These are phyloP conservation scores for Brassica nigra DNA, from an alignment of 345 rosid species.

Conservation along the genomic window DNA sequence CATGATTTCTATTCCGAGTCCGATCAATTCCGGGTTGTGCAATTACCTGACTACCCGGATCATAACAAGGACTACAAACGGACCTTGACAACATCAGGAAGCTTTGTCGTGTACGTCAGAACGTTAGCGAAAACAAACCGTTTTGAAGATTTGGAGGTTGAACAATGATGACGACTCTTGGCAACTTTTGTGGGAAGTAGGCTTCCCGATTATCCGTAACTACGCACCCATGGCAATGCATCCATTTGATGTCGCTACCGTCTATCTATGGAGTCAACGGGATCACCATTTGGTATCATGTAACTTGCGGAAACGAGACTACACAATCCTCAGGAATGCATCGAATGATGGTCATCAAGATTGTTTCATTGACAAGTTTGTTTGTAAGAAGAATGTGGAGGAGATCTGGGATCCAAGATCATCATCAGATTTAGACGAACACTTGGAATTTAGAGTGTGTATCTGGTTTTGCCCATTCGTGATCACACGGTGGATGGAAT, in stretches of 20 bases:
- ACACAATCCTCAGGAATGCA: background rate
- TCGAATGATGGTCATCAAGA: background rate
- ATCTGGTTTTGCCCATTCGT: background rate
- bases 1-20: slow-evolving; percentile 13
- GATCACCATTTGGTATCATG: background rate
- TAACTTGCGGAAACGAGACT: background rate
- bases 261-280: slow-evolving; percentile 16
- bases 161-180: background rate
- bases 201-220: background rate
- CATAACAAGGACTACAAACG: background rate
- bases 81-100: background rate
- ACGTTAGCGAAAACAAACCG: background rate
- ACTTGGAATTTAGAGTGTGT: background rate
- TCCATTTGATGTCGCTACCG: background rate
- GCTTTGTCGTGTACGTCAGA: background rate
- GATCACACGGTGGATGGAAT: slow-evolving; percentile 9
- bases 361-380: background rate
- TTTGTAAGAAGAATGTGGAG: background rate
- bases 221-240: background rate
- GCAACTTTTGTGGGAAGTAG: background rate
- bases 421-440: background rate
- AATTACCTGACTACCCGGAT: background rate
- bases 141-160: slow-evolving; percentile 1
- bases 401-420: background rate
- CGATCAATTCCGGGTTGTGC: background rate